Base-by-base conservation (phyloP, 192 early-diverging fungal species). In the Oehlia diaphana region DNA sequence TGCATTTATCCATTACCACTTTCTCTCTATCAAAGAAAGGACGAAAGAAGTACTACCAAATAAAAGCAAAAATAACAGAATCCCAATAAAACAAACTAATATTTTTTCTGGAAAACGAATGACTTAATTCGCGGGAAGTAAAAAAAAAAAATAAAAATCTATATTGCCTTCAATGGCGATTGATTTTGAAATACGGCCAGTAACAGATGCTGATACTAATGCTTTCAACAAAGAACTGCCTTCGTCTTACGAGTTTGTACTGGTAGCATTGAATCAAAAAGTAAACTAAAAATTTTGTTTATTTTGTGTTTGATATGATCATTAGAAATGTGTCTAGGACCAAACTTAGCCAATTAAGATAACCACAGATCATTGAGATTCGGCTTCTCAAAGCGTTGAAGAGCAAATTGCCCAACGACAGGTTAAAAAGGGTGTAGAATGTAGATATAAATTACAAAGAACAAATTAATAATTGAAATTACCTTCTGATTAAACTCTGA, bases 401-500 rank as follows among this genome's bases (percentile, higher is more conserved):
- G 69, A 26, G 44, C 31, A 58, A 58, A 50, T 69, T 49, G 39
- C 33, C 72, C 72, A 74, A 74, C 72, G 26, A 61, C 44, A 10
- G 26, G 47, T 61, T 53, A 74, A 49, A 74, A 80, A 76, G 31
- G 23, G 72, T 74, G 26, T 28, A 65, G 35, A 65, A 63, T 23
- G 37, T 31, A 67, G 74, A 63, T 66, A 28, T 68, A 14, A 21
- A 50, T 71, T 63, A 67, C 39, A 12, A 33, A 73, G 50, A 31
- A 70, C 31, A 77, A 78, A 47, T 67, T 26, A 49, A 19, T 39
- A 13, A 49, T 28, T 19, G 19, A 67, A 37, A 44, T 50, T 84
- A 95, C 94, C 91, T 96, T 96, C 81, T 86, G 84, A 64, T 84
- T 84, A 79, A 91, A 95, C 33, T 92, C 90, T n/a, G 91, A 80